A percentile compares a stretch with the other conserved stretches of the same genome.
These are phyloP conservation scores for Lachancea sp. DNA, from an alignment of 805 yeast genomes.

Conservation along the genomic window DNA sequence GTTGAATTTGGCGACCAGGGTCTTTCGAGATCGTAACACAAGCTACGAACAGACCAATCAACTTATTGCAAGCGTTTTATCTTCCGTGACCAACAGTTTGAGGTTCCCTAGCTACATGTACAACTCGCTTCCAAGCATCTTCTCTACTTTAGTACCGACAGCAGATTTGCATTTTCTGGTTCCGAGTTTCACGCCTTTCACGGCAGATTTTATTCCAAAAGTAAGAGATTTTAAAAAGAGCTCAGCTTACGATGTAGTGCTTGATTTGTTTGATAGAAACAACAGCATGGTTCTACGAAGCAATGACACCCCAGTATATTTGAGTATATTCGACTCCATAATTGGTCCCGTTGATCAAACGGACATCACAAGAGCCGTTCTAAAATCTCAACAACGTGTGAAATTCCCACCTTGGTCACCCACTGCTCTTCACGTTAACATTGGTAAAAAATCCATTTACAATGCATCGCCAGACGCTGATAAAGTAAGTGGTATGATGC, in stretches of 20 bases:
- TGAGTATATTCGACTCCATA: constrained; percentile 63
- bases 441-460: constrained; percentile 67
- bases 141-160: constrained; percentile 78
- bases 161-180: constrained; percentile 73
- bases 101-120: constrained; percentile 91
- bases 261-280: constrained; percentile 74
- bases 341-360: constrained; percentile 58
- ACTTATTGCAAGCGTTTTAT: constrained; percentile 75
- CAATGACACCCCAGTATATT: constrained; percentile 43
- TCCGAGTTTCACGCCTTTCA: constrained; percentile 74
- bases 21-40: constrained; percentile 50
- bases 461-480: constrained; percentile 31
- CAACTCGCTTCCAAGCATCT: constrained; percentile 72
- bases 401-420: constrained; percentile 84
- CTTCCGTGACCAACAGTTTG: constrained; percentile 78
- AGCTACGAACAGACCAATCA: constrained; percentile 78
- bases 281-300: constrained; percentile 59
- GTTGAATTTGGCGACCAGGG: constrained; percentile 59
- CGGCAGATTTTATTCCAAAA: constrained; percentile 56
- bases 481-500: constrained; percentile 70
- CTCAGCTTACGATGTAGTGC: constrained; percentile 77
- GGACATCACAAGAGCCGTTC: constrained; percentile 64
- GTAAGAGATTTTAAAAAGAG: constrained; percentile 58
- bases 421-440: constrained; percentile 68
- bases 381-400: constrained; percentile 58